phyloP scores from a whole-genome alignment of 768 basidiomycete species.

The Agaricus sinodeliciosus region DNA sequence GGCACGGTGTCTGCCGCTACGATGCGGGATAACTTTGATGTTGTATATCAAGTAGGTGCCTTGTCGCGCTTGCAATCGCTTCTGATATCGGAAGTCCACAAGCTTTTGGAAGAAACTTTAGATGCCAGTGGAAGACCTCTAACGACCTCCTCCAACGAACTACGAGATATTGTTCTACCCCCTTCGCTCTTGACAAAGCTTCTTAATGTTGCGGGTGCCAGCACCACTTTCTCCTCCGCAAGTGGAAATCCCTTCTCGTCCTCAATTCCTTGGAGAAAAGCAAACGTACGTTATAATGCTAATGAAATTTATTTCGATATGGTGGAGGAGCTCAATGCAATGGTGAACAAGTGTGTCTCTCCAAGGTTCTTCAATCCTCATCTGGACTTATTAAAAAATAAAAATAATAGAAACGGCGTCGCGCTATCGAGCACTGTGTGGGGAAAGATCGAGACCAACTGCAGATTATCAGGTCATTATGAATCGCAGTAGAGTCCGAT shows the following conservation, averaged over 20 bases:
- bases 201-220: slow-evolving; percentile 45
- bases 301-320: slow-evolving; percentile 96
- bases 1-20: slow-evolving; percentile 75
- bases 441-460: slow-evolving; percentile 75
- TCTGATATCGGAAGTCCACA: slow-evolving; percentile 2
- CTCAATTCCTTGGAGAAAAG: slow-evolving; percentile 90
- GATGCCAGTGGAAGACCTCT: slow-evolving; percentile 89
- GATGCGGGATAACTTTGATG: slow-evolving; percentile 88
- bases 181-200: slow-evolving; percentile 81
- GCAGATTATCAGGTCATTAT: slow-evolving; percentile 64
- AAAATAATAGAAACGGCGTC: slow-evolving; percentile 52
- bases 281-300: slow-evolving; percentile 72
- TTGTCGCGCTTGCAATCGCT: slow-evolving; percentile 3
- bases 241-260: slow-evolving; percentile 65
- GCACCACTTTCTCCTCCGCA: slow-evolving; percentile 38
- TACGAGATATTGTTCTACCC: slow-evolving; percentile 90
- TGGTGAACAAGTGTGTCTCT: slow-evolving; percentile 62
- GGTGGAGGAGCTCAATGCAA: slow-evolving; percentile 71
- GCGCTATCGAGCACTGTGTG: slow-evolving; percentile 61
- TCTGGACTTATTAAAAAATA: background rate
- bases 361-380: background rate
- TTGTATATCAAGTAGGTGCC: slow-evolving; percentile 78
- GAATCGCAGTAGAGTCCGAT: background rate
- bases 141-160: slow-evolving; percentile 83
- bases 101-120: slow-evolving; percentile 94